Evolutionary conservation across 75 land plant species (phyloP), one percentile per base, ranked within the genome.

Genomic region (Cupressus sempervirens): DNA sequence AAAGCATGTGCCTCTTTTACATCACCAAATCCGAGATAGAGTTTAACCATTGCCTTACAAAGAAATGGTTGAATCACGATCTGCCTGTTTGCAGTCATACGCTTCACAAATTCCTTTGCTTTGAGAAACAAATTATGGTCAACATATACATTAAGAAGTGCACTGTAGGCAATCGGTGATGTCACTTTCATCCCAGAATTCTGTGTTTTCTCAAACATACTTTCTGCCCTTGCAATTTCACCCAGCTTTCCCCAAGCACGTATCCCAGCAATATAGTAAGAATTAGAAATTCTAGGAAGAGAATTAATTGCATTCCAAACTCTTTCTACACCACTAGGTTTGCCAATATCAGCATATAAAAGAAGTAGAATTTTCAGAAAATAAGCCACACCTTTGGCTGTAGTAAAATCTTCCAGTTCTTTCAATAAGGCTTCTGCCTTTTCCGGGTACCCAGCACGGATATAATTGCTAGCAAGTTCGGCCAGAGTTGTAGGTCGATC

Each of bases 171-270:
- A 45, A 23, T 85, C 18, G 86, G 18, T 30, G 89, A 62, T 68
- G 2, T 10, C 4, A 74, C 82, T 68, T 82, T 92, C 79, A 79
- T 87, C 40, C 77, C 58, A 80, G 38, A 83, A 58, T 90, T 89
- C 26, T 52, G 18, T 84, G 88, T 45, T 45, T 73, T 83, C 45
- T 91, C 89, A 85, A 88, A 93, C 2, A 84, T 62, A 53, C 76
- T 84, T 83, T 94, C 95, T 11, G 95, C 95, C 80, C 90, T 82
- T 81, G 90, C 89, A 45, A 94, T 82, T 72, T 88, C 85, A 20
- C 90, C 94, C 40, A 94, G 84, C 88, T 88, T 92, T 13, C 95
- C 95, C 85, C 88, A 93, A 32, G 94, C 91, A 73, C 73, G 87
- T 80, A 94, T 90, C 1, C 84, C 93, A 58, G 92, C 85, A 41